A percentile compares a stretch with the other conserved stretches of the same genome.
phyloP scores from a whole-genome alignment of 148 eudicot genomes.

The Chenopodium suecicum region DNA sequence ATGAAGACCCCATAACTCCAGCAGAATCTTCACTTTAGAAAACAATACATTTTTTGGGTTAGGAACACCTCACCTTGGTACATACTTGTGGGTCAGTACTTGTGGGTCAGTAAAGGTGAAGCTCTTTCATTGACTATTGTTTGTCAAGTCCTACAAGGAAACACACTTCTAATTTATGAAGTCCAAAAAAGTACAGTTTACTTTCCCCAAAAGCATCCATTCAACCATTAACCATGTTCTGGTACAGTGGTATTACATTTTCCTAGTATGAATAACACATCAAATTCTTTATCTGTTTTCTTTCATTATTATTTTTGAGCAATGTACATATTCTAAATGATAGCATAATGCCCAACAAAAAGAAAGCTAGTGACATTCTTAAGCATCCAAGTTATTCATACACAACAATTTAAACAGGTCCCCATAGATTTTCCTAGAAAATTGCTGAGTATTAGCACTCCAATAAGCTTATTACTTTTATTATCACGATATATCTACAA shows the following conservation, averaged over 20 bases:
- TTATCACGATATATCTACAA: not conserved
- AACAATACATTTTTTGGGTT: not conserved
- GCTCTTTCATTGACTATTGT: not conserved
- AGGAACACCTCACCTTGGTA: too few relatives aligned
- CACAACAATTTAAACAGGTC: not conserved
- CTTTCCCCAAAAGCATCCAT: not conserved
- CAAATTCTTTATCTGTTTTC: not conserved
- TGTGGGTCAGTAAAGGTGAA: too few relatives aligned
- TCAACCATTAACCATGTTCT: not conserved
- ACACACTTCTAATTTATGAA: not conserved
- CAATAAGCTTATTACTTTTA: not conserved
- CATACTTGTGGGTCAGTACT: too few relatives aligned
- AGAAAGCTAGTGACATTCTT: not conserved
- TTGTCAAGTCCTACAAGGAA: not conserved
- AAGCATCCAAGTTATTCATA: not conserved
- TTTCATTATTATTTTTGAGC: not conserved
- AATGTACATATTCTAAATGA: not conserved
- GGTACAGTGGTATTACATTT: not conserved
- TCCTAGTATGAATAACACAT: not conserved
- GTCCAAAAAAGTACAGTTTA: not conserved
- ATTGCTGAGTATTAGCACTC: not conserved
- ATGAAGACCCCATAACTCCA: not conserved
- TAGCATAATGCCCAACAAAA: not conserved
- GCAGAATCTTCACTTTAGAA: not conserved
- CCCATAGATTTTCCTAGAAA: not conserved